Conservation (phyloP, 805 yeast species). For the Kluyveromyces starmeri region DNA sequence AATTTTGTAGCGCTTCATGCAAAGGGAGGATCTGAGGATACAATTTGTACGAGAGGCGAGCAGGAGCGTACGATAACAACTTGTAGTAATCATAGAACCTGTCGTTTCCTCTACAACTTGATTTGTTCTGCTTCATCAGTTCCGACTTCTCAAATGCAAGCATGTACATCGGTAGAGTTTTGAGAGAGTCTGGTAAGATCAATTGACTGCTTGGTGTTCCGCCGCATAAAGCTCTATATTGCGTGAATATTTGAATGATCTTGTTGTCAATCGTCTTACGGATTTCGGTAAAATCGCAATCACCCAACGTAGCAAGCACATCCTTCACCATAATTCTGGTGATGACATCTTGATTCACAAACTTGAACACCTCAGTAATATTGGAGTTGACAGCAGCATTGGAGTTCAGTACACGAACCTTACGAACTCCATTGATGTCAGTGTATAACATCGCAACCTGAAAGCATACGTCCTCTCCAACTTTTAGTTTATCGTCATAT, state of each 20-base stretch:
- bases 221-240: constrained; percentile 43
- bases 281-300: constrained; percentile 38
- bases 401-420: constrained; percentile 78
- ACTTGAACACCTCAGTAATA: constrained; percentile 63
- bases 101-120: constrained; percentile 46
- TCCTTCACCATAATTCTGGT: constrained; percentile 46
- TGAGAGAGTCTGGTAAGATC: constrained; percentile 73
- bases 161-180: constrained; percentile 57
- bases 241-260: constrained; percentile 46
- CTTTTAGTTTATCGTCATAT: constrained; percentile 61
- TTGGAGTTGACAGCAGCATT: constrained; percentile 76
- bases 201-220: constrained; percentile 49
- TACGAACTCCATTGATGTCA: constrained; percentile 61
- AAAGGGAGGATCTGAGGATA: constrained; percentile 77
- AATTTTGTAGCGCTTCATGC: constrained; percentile 47
- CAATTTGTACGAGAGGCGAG: constrained; percentile 51
- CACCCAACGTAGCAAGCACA: constrained; percentile 32
- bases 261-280: constrained; percentile 46
- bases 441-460: constrained; percentile 88
- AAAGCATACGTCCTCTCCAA: constrained; percentile 73
- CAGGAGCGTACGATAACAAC: constrained; percentile 39
- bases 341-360: constrained; percentile 68
- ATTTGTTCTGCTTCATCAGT: constrained; percentile 39
- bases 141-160: constrained; percentile 62
- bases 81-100: constrained; percentile 43